These are phyloP conservation scores for Discostella pseudostelligera DNA, from an alignment of 108 stramenopile genomes.

Conservation along the genomic window DNA sequence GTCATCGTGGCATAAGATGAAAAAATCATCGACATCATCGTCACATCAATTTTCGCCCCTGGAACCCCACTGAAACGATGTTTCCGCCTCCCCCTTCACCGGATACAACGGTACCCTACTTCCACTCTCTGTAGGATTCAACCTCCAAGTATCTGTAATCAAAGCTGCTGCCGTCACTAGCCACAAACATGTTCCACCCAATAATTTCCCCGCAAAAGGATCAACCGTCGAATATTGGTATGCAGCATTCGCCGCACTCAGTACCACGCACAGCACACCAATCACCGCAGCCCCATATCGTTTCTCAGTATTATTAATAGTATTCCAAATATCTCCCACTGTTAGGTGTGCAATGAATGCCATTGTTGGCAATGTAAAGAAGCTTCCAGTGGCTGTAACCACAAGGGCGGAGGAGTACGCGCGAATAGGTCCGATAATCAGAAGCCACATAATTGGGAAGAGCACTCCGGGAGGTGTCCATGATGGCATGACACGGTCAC, in stretches of 20 bases:
- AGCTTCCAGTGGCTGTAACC: conserved; percentile 43
- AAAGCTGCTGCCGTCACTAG: conserved; percentile 67
- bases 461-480: conserved; percentile 89
- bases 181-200: conserved; percentile 73
- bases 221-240: conserved; percentile 60
- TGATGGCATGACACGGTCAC: conserved; percentile 66
- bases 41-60: not conserved
- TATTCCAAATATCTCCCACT: conserved; percentile 94
- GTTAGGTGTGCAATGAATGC: conserved; percentile 83
- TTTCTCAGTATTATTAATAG: conserved; percentile 91
- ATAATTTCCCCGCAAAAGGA: conserved; percentile 68
- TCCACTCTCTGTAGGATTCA: conserved; percentile 64
- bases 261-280: conserved; percentile 60
- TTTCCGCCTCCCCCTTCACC: conserved; percentile 54
- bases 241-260: conserved; percentile 66
- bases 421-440: conserved; percentile 87
- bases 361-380: conserved; percentile 50
- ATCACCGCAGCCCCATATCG: conserved; percentile 76
- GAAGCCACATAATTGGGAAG: conserved; percentile 93
- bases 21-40: not conserved
- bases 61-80: conserved; percentile 56
- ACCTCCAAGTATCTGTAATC: conserved; percentile 74
- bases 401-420: conserved; percentile 69
- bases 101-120: conserved; percentile 56
- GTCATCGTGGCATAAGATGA: too few species aligned